Evolutionary conservation across 2,329 filamentous ascomycete species (phyloP), one percentile per base, ranked within the genome.

Genomic region (Xylariomycetidae sp.): DNA sequence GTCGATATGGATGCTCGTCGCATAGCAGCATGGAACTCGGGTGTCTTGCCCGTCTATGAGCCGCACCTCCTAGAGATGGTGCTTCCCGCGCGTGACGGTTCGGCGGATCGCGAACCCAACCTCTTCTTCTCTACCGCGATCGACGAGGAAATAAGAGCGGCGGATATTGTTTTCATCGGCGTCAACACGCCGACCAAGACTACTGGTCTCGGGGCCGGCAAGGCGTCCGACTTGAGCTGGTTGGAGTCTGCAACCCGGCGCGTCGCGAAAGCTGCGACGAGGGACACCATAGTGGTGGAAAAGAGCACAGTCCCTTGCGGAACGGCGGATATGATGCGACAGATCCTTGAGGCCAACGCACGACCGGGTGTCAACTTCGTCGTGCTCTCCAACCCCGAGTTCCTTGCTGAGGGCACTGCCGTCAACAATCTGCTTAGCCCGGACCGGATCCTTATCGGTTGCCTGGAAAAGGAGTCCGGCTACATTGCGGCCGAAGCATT

Each of bases 171-270:
- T 36, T 74, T 90, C 38, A 73, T 89, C 35, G 76, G 81, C 10
- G 85, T 90, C 47, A 86, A 88, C 56, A 89, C 85, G 0, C 84
- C 84, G 2, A 88, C 84, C 26, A 89, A 88, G 62, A 72, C 65
- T 22, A 73, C 71, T 29, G 84, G 84, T 34, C 62, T 76, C 15
- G 85, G 84, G 29, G 77, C 79, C 5, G 83, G 82, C 9, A 72
- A 70, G 43, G 83, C 84, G 0, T 82, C 82, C 12, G 82, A 89
- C 47, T 75, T 89, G 63, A 76, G 75, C 1, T 76, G 77, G 9
- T 74, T 89, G 17, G 83, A 89, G 55, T 75, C 75, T 13, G 83
- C 82, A 5, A 77, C 76, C 2, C 68, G 72, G 31, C 74, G 76
- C 35, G 79, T 89, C 20, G 84, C 82, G 8, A 65, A 74, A 43